Base-by-base conservation (phyloP, 1,139 yeast genomes). In the Taiozyma onychis region DNA sequence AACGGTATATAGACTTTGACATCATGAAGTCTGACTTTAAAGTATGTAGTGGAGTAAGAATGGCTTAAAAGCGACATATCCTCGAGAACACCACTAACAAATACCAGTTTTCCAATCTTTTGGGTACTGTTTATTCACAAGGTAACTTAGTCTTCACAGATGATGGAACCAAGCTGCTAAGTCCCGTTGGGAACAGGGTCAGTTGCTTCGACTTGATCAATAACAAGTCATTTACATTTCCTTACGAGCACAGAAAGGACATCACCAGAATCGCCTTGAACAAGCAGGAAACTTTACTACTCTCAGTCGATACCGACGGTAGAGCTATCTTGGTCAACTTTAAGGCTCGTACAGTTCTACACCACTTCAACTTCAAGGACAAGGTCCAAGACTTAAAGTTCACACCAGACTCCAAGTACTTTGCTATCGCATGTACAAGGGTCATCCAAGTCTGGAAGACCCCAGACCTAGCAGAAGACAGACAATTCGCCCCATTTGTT, bases 111-210 rank as follows among this genome's bases (percentile, higher is more conserved):
- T 84, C 96, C 44, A 93, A 93, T 69, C 75, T 93, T 45, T 73
- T 93, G 60, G 99, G 99, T 30, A 91, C 99, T 0, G 99, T 93
- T 8, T 93, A 93, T 65, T 76, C 95, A 50, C 88, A 87, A 62
- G 99, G 98, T 21, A 91, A 93, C 67, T 72, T 93, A 39, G 76
- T 85, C n/a, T 93, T 85, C 71, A 83, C 95, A 2, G 81, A 85
- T 3, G 97, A 90, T 66, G 99, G 99, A 1, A 82, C 86, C 16
- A 78, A 80, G 53, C 73, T 93, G 35, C 72, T 93, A 47, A 85
- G 95, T 54, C 99, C 99, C 0, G 98, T 93, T 4, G 99, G 99
- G 10, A 95, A 93, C 67, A 71, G 99, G 62, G 95, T 95, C 43
- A 77, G 91, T 28, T 88, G 88, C 54, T 93, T 91, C 68, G 97